Conservation (phyloP, 306 rosid genomes). For the Malus fusca region DNA sequence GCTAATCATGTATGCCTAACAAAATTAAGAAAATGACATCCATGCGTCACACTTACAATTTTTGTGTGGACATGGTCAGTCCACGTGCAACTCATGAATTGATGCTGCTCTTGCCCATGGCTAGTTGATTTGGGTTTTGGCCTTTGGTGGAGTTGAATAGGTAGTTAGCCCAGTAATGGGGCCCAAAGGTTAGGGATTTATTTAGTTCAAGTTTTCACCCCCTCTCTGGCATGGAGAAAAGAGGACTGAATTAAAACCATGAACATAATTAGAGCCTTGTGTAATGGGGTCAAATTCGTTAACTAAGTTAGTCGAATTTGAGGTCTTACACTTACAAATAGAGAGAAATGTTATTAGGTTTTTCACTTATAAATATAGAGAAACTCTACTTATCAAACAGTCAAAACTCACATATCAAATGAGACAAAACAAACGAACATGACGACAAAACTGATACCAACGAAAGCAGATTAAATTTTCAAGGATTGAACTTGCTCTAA, state of each 20-base stretch:
- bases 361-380: no score
- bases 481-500: no score
- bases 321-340: no score
- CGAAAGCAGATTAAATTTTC: no score
- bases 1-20: not conserved
- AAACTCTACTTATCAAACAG: no score
- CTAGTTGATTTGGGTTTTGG: not conserved
- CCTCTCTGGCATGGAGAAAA: not conserved
- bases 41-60: not conserved
- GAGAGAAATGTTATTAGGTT: no score
- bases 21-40: not conserved
- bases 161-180: not conserved
- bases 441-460: no score
- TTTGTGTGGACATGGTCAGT: not conserved
- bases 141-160: not conserved
- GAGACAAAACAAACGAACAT: no score
- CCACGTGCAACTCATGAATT: not conserved
- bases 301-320: no score
- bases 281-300: not conserved
- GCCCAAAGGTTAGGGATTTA: not conserved
- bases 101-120: not conserved
- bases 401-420: no score
- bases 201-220: not conserved
- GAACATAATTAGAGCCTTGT: no score
- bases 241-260: no score